Conservation (phyloP, 2,329 filamentous ascomycete genomes). For the Hymenoscyphus fructigenus region DNA sequence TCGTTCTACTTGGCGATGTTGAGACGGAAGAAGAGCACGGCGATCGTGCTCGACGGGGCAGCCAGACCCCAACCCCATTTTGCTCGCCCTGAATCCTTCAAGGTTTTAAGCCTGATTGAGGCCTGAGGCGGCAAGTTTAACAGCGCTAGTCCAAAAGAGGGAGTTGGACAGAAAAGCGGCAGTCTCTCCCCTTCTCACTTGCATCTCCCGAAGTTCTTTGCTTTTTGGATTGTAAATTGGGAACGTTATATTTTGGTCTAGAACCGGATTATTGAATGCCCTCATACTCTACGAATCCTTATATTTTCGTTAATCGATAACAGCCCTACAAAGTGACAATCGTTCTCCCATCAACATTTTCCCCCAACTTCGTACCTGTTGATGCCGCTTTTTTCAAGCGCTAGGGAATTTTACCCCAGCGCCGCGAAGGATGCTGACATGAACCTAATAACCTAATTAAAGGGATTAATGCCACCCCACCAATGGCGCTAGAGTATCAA, state of each 20-base stretch:
- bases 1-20: conserved; percentile 4
- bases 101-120: no score
- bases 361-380: not conserved
- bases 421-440: conserved; percentile 8
- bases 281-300: no score
- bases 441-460: conserved; percentile 5
- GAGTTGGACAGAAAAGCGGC: not conserved
- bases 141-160: not conserved
- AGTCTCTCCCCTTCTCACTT: not conserved
- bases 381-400: not conserved
- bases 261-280: not conserved
- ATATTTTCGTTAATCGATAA: no score
- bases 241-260: not conserved
- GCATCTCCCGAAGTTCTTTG: not conserved
- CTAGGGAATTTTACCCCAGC: not conserved
- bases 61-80: not conserved
- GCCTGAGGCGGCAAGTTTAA: not conserved
- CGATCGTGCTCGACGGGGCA: not conserved
- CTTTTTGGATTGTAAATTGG: not conserved
- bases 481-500: not conserved
- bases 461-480: conserved; percentile 5
- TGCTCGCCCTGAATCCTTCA: not conserved
- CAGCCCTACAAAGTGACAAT: no score
- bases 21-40: not conserved
- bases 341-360: no score